Evolutionary conservation across 176 grass and related monocot genomes (phyloP), one percentile per base, ranked within the genome.

Genomic region (Cenchrus fungigraminus): DNA sequence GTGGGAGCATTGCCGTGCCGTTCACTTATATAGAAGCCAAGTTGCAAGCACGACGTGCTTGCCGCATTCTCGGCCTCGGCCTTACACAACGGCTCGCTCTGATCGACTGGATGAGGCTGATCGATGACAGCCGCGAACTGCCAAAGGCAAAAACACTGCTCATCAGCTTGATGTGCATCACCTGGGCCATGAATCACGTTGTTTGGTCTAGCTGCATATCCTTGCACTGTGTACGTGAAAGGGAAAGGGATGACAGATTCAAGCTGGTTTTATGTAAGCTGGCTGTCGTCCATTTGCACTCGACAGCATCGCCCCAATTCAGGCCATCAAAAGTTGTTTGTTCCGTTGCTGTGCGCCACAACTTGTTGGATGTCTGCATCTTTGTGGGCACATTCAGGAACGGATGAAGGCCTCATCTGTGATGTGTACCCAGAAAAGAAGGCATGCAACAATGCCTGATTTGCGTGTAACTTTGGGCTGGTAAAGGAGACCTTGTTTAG

Each of bases 121-220:
- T 13, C 47, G 47, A 9, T 53, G 51, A 4, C 3, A 53, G 51
- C 50, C 50, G 50, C 12, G 50, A 4, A 14, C 47, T 49, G 8
- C 47, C 47, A 52, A 52, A 52, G 57, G 14, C 53, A 6, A 57
- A 57, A 57, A 57, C 16, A 57, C 5, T 14, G 54, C 4, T 19
- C 54, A 57, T 19, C 54, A 57, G 6, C 55, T 20, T 19, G 55
- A 57, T 57, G 17, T 28, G 70, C 29, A 55, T 74, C 51, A 25
- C 52, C 49, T 8, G 15, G 12, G 51, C 29, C 54, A 8, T 76
- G 74, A 43, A 59, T 76, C 74, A 76, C 74, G 74, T 59, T 55
- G 50, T 19, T 55, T 55, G 52, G 65, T 40, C 54, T 10, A n/a
- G 6, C 58, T 40, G 7, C 19, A 42, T 52, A 0, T 51, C 28